Evolutionary conservation across 768 basidiomycete genomes (phyloP).

Genomic region (Pluteus cervinus): DNA sequence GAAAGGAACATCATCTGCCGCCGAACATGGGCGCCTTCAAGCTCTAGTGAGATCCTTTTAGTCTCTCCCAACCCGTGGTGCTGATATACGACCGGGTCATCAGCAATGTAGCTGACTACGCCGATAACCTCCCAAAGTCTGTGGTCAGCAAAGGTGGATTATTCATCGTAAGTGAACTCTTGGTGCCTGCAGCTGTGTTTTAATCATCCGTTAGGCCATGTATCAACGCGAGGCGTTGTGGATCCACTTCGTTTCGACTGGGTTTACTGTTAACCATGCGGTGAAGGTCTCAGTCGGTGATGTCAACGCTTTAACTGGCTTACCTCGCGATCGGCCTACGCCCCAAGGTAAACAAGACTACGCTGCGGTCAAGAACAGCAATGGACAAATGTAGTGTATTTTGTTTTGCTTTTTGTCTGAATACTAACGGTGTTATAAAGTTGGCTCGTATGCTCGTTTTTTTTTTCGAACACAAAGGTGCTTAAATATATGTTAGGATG

Average conservation of each 20-base stretch:
- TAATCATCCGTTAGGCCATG: constrained; percentile 12
- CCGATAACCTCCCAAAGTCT: constrained; percentile 11
- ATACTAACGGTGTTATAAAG: constrained; percentile 1
- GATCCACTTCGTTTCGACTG: constrained; percentile 15
- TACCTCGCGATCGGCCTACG: constrained; percentile 8
- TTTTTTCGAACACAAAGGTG: neutral
- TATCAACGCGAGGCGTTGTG: constrained; percentile 24
- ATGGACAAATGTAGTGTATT: constrained; percentile 14
- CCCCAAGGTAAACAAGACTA: constrained; percentile 20
- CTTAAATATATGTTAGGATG: constrained; percentile 11
- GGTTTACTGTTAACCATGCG: constrained; percentile 8
- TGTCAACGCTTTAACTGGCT: constrained; percentile 20
- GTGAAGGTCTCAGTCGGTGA: constrained; percentile 23
- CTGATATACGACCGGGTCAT: too few species aligned
- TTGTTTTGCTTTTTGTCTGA: neutral
- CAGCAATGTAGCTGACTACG: constrained; percentile 13
- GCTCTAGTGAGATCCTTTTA: constrained; percentile 11
- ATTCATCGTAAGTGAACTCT: constrained; percentile 19
- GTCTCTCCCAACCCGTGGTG: neutral
- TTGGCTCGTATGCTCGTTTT: constrained; percentile 13
- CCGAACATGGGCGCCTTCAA: constrained; percentile 16
- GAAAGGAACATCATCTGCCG: too few species aligned
- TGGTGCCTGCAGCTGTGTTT: neutral
- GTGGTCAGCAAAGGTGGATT: constrained; percentile 17
- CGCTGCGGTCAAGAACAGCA: constrained; percentile 7